Conservation (phyloP, 176 grass and related monocot genomes). For the Eragrostis curvula region DNA sequence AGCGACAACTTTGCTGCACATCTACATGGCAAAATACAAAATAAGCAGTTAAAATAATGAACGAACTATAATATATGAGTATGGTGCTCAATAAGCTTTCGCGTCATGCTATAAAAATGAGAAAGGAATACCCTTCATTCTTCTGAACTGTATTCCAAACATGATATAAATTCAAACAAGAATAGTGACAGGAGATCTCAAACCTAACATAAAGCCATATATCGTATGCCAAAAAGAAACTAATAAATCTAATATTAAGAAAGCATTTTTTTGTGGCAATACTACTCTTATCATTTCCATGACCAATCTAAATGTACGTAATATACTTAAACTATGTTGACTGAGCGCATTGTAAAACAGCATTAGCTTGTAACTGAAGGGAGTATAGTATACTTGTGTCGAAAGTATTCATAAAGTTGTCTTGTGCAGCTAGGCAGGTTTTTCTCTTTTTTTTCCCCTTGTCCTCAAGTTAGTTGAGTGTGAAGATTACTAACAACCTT, state of each 20-base stretch:
- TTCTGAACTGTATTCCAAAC: slow-evolving; percentile 9
- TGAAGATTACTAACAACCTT: too few relatives aligned
- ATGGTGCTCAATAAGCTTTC: not conserved
- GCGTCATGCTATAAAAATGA: slow-evolving; percentile 21
- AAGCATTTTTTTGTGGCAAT: too few relatives aligned
- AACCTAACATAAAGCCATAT: slow-evolving; percentile 15
- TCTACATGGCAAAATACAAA: slow-evolving; percentile 63
- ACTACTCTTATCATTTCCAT: too few relatives aligned
- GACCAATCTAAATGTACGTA: too few relatives aligned
- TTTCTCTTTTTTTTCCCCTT: too few relatives aligned
- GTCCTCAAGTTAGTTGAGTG: too few relatives aligned
- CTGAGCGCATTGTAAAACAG: too few relatives aligned
- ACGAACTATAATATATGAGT: slow-evolving; percentile 13
- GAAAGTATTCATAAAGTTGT: not conserved
- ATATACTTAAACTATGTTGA: too few relatives aligned
- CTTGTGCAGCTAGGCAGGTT: not conserved
- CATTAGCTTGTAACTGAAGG: too few relatives aligned
- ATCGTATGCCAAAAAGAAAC: not conserved
- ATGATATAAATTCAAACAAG: slow-evolving; percentile 16
- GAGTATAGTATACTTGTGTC: not conserved
- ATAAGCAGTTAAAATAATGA: slow-evolving; percentile 6
- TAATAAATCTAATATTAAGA: too few relatives aligned
- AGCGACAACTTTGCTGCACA: slow-evolving; percentile 94
- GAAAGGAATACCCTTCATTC: not conserved
- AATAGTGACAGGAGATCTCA: slow-evolving; percentile 16